Percentiles rank a stretch among this genome's conserved stretches.
Evolutionary conservation across 371 early-diverging fungal species (phyloP).

Genomic region (Mucor racemosus): DNA sequence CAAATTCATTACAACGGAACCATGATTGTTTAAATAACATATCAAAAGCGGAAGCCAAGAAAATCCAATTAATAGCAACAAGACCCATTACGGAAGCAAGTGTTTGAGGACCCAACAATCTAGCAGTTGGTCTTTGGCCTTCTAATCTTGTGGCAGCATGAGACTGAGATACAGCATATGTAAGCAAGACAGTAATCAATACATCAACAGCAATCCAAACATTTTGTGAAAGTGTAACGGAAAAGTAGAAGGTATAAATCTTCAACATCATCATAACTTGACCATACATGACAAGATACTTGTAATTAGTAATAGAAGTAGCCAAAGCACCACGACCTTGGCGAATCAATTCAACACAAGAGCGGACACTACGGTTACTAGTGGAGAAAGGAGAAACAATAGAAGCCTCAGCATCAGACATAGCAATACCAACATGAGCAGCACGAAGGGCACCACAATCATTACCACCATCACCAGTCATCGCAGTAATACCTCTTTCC

Average conservation of each 20-base stretch:
- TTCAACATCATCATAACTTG: slow-evolving; percentile 76
- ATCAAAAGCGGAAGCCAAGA: slow-evolving; percentile 50
- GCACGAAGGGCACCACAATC: slow-evolving; percentile 94
- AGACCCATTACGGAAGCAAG: slow-evolving; percentile 66
- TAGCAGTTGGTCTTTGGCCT: slow-evolving; percentile 69
- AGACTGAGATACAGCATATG: slow-evolving; percentile 70
- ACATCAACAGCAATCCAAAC: slow-evolving; percentile 76
- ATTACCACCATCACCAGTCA: slow-evolving; percentile 98
- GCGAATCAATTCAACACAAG: slow-evolving; percentile 75
- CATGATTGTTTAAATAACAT: slow-evolving; percentile 68
- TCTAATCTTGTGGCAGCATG: slow-evolving; percentile 61
- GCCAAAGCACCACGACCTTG: slow-evolving; percentile 82
- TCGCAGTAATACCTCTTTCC: slow-evolving; percentile 77
- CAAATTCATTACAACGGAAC: slow-evolving; percentile 77
- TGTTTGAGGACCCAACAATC: slow-evolving; percentile 72
- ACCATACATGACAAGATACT: slow-evolving; percentile 73
- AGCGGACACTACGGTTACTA: slow-evolving; percentile 60
- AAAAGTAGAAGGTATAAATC: slow-evolving; percentile 65
- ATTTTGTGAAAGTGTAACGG: slow-evolving; percentile 57
- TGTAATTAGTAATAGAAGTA: slow-evolving; percentile 78
- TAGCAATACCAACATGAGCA: slow-evolving; percentile 92
- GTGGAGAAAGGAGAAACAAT: slow-evolving; percentile 90
- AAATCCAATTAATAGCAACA: slow-evolving; percentile 69
- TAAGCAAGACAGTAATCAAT: slow-evolving; percentile 64
- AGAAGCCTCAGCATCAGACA: slow-evolving; percentile 85